Evolutionary conservation across 2,329 filamentous ascomycete genomes (phyloP), one percentile per base, ranked within the genome.

Genomic region (Fusarium incarnatum): DNA sequence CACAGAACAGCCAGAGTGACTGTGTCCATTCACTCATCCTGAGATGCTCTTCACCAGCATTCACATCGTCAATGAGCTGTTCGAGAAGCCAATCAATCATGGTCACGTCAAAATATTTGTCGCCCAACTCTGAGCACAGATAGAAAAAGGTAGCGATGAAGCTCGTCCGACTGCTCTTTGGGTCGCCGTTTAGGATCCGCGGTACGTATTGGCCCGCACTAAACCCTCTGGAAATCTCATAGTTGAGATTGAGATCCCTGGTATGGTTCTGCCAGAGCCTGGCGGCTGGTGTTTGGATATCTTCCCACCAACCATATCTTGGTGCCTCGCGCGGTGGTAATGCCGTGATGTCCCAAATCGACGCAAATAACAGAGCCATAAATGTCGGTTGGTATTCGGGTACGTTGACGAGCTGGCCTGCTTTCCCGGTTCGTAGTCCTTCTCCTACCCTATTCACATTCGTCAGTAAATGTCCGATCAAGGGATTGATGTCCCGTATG

Each of bases 91-190:
- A 83, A 62, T 81, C 81, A 8, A 82, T 78, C 40, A 84, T 77
- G 57, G 83, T 81, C 27, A 80, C 79, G 64, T 83, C 81, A 41
- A 84, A 78, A 32, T 77, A 75, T 40, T 76, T 78, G 56, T 82
- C 78, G 41, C 81, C 81, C 60, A 84, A 73, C 64, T 83, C 82
- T 48, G 83, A 79, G 75, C 82, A 81, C 44, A 84, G 78, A 71
- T 84, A 84, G 73, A 84, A 82, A 72, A 83, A 83, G 34, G 81
- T 83, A 42, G 82, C 81, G 56, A 84, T 82, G 73, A 83, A 84
- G 56, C 81, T 81, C 40, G 80, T 82, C 48, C 82, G 79, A 67
- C 82, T 84, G 56, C 79, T 80, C 53, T 75, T 78, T 20, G 77
- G 75, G 61, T 80, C 78, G 23, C 76, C 73, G 42, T 80, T 79